A percentile compares a stretch with the other conserved stretches of the same genome.
phyloP scores from a whole-genome alignment of 768 basidiomycete species.

The Mrakia frigida region DNA sequence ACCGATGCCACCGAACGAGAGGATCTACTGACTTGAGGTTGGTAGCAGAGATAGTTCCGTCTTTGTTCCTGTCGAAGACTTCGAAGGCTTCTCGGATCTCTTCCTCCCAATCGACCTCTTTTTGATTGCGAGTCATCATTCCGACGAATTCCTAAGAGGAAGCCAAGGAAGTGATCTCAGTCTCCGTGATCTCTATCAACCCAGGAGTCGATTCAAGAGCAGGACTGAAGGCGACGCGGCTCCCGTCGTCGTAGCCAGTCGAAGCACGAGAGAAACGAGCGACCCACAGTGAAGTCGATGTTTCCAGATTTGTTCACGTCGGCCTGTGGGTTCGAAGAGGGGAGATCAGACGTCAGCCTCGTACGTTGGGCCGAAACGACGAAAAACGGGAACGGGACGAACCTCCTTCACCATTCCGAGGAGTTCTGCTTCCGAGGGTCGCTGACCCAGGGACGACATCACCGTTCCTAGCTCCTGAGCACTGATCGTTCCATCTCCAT shows the following conservation, averaged over 20 bases:
- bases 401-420: constrained; percentile 3
- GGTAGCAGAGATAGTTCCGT: not conserved
- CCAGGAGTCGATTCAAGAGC: too few relatives aligned
- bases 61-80: not conserved
- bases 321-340: not conserved
- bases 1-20: too few relatives aligned
- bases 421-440: not conserved
- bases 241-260: too few relatives aligned
- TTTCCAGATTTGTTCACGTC: not conserved
- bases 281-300: constrained; percentile 2
- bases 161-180: too few relatives aligned
- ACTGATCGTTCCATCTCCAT: constrained; percentile 5
- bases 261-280: not conserved
- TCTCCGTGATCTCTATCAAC: too few relatives aligned
- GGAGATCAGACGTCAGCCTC: not conserved
- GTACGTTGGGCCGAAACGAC: too few relatives aligned
- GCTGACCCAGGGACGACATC: not conserved
- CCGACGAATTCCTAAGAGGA: not conserved
- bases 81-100: constrained; percentile 9
- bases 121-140: not conserved
- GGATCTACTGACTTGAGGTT: not conserved
- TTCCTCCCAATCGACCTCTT: not conserved
- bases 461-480: constrained; percentile 2
- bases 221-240: too few relatives aligned
- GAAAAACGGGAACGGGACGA: not conserved